Conservation (phyloP, 2,329 filamentous ascomycete species). For the Cordyceps cicadae region DNA sequence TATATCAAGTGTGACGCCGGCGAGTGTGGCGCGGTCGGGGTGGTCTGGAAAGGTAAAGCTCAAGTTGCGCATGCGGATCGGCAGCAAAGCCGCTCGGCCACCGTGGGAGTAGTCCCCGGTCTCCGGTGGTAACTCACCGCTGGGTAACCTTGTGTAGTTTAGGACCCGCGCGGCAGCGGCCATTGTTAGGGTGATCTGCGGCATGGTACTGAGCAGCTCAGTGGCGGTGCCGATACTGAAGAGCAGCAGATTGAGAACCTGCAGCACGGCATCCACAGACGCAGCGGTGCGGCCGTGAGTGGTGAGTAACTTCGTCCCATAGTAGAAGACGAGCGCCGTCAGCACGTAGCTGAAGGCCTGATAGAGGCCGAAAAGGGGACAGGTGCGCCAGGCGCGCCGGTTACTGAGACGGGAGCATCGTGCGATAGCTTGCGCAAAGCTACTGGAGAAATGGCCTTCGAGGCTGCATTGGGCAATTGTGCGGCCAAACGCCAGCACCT, state of each 20-base stretch:
- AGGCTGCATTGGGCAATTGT: slow-evolving; percentile 69
- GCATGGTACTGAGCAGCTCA: slow-evolving; percentile 63
- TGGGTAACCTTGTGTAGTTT: slow-evolving; percentile 54
- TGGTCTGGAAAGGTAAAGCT: slow-evolving; percentile 60
- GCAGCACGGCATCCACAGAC: slow-evolving; percentile 54
- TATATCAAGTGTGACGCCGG: slow-evolving; percentile 58
- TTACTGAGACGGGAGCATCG: slow-evolving; percentile 53
- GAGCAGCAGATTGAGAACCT: slow-evolving; percentile 75
- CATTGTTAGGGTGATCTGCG: slow-evolving; percentile 68
- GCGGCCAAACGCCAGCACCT: slow-evolving; percentile 70
- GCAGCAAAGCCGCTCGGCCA: slow-evolving; percentile 19
- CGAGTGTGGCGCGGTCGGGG: slow-evolving; percentile 46
- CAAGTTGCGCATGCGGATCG: slow-evolving; percentile 45
- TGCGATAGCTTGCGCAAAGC: slow-evolving; percentile 46
- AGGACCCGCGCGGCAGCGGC: slow-evolving; percentile 67
- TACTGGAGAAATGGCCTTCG: slow-evolving; percentile 60
- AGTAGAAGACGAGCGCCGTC: slow-evolving; percentile 76
- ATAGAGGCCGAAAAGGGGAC: slow-evolving; percentile 68
- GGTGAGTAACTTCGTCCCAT: slow-evolving; percentile 59
- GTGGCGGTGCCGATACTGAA: slow-evolving; percentile 70
- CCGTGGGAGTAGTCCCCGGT: slow-evolving; percentile 14
- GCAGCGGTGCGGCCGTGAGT: slow-evolving; percentile 25
- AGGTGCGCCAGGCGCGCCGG: slow-evolving; percentile 57
- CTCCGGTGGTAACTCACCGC: slow-evolving; percentile 12
- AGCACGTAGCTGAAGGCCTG: slow-evolving; percentile 65